Percentiles rank a stretch among this genome's conserved stretches.
Evolutionary conservation across 441 rosid genomes (phyloP).

Genomic region (Adansonia rubrostipa): DNA sequence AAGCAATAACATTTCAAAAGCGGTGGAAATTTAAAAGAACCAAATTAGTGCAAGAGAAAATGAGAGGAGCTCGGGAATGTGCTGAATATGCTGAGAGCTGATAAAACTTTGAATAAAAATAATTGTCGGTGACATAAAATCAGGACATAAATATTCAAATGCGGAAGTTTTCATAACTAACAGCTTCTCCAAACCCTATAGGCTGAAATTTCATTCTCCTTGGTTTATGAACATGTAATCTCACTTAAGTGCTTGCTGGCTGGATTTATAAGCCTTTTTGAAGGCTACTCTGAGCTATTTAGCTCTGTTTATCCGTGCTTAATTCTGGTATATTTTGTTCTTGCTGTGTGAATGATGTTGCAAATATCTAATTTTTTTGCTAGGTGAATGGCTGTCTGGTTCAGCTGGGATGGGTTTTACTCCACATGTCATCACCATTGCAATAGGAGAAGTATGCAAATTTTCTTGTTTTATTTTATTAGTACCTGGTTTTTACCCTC

Average conservation of each 20-base stretch:
- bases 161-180: neutral
- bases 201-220: neutral
- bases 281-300: constrained; percentile 2
- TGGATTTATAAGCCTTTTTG: neutral
- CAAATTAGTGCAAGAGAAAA: neutral
- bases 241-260: neutral
- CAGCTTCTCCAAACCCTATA: neutral
- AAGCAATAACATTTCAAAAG: neutral
- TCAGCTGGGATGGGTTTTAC: constrained; percentile 93
- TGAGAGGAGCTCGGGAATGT: neutral
- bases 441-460: constrained; percentile 81
- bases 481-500: neutral
- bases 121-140: neutral
- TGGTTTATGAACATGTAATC: neutral
- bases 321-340: constrained; percentile 4
- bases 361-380: constrained; percentile 41
- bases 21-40: neutral
- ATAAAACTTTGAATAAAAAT: neutral
- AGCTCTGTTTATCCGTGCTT: constrained; percentile 2
- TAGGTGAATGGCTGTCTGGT: constrained; percentile 80
- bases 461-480: constrained; percentile 24
- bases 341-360: constrained; percentile 28
- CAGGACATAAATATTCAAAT: neutral
- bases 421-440: constrained; percentile 80
- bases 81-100: neutral